Conservation (phyloP, 164 flowering plant species). For the Sextonia rubra region DNA sequence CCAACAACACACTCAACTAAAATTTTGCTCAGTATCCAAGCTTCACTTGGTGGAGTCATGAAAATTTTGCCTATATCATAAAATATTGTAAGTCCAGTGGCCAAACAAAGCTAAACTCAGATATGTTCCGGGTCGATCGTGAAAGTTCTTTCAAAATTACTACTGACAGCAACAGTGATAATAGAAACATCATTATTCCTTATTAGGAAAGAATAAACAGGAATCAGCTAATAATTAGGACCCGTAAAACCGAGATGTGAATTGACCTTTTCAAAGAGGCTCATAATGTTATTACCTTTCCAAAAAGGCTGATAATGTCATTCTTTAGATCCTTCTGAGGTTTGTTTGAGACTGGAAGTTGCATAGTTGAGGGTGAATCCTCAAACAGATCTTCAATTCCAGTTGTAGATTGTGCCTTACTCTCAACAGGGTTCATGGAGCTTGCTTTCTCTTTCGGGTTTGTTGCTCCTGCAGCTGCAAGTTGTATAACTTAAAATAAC, state of each 20-base stretch:
- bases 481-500: not conserved
- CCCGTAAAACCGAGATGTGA: not conserved
- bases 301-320: slow-evolving; percentile 96
- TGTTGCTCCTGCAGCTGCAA: slow-evolving; percentile 66
- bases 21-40: not conserved
- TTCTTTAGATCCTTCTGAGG: slow-evolving; percentile 76
- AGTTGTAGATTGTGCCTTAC: slow-evolving; percentile 36
- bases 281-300: slow-evolving; percentile 95
- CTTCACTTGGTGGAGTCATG: too few relatives aligned
- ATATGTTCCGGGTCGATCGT: not conserved
- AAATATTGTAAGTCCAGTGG: not conserved
- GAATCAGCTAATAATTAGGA: not conserved
- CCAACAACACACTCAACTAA: not conserved
- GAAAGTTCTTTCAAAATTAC: not conserved
- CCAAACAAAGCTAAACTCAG: not conserved
- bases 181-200: not conserved
- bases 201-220: not conserved
- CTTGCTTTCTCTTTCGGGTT: slow-evolving; percentile 44
- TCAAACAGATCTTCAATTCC: slow-evolving; percentile 72
- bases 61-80: not conserved
- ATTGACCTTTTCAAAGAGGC: slow-evolving; percentile 88
- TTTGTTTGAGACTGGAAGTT: slow-evolving; percentile 27
- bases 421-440: slow-evolving; percentile 38
- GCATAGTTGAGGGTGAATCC: slow-evolving; percentile 35
- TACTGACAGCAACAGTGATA: not conserved